Percentiles rank a stretch among this genome's conserved stretches.
Evolutionary conservation across 1,284 basidiomycete species (phyloP).

Genomic region (Cystobasidiaceae sp.): DNA sequence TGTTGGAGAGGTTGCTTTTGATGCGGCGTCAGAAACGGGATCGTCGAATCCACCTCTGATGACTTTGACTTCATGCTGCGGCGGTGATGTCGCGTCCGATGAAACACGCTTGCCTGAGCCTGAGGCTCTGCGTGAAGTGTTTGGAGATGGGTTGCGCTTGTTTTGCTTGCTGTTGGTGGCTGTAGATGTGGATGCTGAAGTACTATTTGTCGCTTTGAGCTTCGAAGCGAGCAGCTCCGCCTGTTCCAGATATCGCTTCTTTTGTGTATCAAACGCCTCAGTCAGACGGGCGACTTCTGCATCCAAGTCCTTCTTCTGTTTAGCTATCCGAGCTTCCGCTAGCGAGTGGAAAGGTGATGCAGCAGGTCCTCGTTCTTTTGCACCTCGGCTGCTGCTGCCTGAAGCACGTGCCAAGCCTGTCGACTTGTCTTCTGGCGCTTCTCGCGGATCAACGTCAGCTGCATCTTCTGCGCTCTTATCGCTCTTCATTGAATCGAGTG

Average conservation of each 20-base stretch:
- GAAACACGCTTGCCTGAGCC: background rate
- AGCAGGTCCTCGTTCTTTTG: background rate
- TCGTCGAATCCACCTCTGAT: conserved; percentile 11
- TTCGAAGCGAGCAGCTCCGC: conserved; percentile 10
- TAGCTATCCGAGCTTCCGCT: conserved; percentile 14
- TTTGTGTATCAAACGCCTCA: background rate
- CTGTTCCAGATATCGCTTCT: conserved; percentile 11
- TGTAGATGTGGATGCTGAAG: background rate
- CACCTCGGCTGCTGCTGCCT: background rate
- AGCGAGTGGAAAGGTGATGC: background rate
- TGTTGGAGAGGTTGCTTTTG: background rate
- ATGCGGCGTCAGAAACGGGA: background rate
- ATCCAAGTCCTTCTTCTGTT: conserved; percentile 9
- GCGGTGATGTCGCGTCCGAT: background rate
- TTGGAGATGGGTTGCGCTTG: background rate
- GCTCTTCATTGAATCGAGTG: background rate
- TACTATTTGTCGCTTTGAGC: background rate
- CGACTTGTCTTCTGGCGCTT: conserved; percentile 1
- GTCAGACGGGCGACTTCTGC: background rate
- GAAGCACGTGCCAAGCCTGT: background rate
- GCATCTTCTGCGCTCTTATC: background rate
- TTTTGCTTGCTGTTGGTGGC: background rate
- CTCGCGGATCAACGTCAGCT: background rate
- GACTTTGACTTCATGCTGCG: background rate
- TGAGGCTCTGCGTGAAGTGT: background rate